phyloP scores from a whole-genome alignment of 352 stramenopile genomes.

The Pythium aristosporum region DNA sequence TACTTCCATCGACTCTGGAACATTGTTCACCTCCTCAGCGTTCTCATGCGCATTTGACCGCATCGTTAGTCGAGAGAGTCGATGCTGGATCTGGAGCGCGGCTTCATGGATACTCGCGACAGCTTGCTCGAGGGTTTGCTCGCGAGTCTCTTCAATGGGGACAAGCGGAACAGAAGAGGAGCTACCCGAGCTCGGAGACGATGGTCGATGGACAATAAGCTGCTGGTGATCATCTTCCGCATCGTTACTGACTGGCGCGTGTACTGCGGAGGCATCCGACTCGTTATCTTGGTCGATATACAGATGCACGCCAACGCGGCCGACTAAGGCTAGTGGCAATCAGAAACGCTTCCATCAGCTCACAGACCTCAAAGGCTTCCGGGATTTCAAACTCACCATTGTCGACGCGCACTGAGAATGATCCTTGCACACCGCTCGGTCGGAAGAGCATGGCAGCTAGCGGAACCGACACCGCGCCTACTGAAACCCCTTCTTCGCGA shows the following conservation, averaged over 20 bases:
- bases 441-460: constrained; percentile 41
- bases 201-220: not conserved
- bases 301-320: constrained; percentile 22
- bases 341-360: not conserved
- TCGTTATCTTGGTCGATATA: constrained; percentile 21
- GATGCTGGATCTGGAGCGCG: constrained; percentile 17
- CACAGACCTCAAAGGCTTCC: not conserved
- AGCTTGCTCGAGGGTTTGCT: constrained; percentile 13
- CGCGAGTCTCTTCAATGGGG: not conserved
- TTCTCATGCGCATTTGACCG: not conserved
- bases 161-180: not conserved
- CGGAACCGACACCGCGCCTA: constrained; percentile 28
- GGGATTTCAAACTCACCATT: constrained; percentile 25
- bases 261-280: not conserved
- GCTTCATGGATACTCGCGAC: constrained; percentile 22
- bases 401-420: constrained; percentile 34
- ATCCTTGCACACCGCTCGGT: constrained; percentile 38
- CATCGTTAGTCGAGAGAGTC: constrained; percentile 10
- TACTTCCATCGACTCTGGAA: not conserved
- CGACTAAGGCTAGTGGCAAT: constrained; percentile 2
- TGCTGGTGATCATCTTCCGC: not conserved
- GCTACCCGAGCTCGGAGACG: not conserved
- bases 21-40: not conserved
- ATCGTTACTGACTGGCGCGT: not conserved
- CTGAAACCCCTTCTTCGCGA: not conserved